Percentiles rank a stretch among this genome's conserved stretches.
Conservation (phyloP, 192 early-diverging fungal species). For the Mortierella antarctica region DNA sequence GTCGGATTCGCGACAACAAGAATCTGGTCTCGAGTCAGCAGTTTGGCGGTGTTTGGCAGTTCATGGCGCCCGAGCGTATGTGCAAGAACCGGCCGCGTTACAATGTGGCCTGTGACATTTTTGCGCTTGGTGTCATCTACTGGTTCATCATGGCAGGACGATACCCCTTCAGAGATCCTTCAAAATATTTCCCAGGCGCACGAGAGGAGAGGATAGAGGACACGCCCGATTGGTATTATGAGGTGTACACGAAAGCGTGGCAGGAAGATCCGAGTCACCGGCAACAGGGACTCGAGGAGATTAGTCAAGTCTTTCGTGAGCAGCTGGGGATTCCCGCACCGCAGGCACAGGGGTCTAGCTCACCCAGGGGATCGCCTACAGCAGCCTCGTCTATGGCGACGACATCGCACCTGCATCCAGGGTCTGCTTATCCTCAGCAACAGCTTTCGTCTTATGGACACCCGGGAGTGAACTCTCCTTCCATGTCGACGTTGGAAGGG, state of each 20-base stretch:
- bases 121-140: constrained; percentile 28
- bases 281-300: constrained; percentile 31
- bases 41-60: constrained; percentile 25
- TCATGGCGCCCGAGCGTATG: constrained; percentile 34
- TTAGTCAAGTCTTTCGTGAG: constrained; percentile 12
- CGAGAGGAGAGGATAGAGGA: constrained; percentile 19
- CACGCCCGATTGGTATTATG: constrained; percentile 35
- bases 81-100: constrained; percentile 18
- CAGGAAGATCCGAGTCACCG: constrained; percentile 19
- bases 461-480: background rate
- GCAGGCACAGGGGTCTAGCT: background rate
- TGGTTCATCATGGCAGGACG: constrained; percentile 25
- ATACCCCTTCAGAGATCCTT: constrained; percentile 18
- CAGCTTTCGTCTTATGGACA: too few relatives aligned
- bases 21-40: constrained; percentile 15
- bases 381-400: background rate
- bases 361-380: background rate
- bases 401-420: background rate
- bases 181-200: background rate
- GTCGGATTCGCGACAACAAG: constrained; percentile 10
- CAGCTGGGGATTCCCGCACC: constrained; percentile 4
- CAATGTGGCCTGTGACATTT: constrained; percentile 25
- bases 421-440: too few relatives aligned
- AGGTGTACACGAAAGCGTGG: constrained; percentile 35
- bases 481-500: background rate